These are phyloP conservation scores for Phoma sp. DNA, from an alignment of 2,329 filamentous ascomycete species.

Conservation along the genomic window DNA sequence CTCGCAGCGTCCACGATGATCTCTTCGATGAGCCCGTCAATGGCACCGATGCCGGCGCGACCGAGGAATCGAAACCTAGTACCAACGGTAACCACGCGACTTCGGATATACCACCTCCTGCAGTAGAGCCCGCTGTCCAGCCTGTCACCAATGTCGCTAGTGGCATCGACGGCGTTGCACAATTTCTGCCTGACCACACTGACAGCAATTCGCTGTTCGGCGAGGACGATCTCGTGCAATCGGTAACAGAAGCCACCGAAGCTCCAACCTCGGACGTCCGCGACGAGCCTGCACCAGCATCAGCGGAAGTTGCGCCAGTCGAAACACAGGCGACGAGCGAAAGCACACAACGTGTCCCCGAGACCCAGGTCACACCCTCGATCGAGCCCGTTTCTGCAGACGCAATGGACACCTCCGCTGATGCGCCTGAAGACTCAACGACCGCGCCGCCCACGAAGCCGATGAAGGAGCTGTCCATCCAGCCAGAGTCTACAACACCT, in stretches of 20 bases:
- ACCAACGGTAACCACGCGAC: constrained; percentile 42
- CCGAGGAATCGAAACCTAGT: constrained; percentile 32
- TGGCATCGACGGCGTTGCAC: constrained; percentile 54
- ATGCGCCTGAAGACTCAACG: constrained; percentile 21
- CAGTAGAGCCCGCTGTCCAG: constrained; percentile 41
- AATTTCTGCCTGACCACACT: constrained; percentile 52
- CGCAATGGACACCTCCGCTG: constrained; percentile 37
- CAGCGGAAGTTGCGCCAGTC: constrained; percentile 18
- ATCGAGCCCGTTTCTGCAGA: constrained; percentile 27
- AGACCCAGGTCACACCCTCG: constrained; percentile 33
- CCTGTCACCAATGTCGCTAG: constrained; percentile 52
- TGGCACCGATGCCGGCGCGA: constrained; percentile 19
- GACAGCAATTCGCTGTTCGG: constrained; percentile 52
- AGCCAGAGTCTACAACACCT: constrained; percentile 20
- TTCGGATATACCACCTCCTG: constrained; percentile 34
- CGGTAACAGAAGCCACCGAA: constrained; percentile 51
- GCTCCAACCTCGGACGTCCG: constrained; percentile 49
- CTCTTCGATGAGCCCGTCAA: constrained; percentile 45
- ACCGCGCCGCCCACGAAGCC: constrained; percentile 40
- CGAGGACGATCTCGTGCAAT: constrained; percentile 35
- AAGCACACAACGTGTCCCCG: constrained; percentile 41
- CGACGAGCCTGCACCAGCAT: constrained; percentile 33
- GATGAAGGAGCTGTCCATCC: constrained; percentile 44
- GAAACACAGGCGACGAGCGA: constrained; percentile 24
- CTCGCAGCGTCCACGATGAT: constrained; percentile 42